Conservation (phyloP, 192 early-diverging fungal species). For the Powellomyces hirtus region DNA sequence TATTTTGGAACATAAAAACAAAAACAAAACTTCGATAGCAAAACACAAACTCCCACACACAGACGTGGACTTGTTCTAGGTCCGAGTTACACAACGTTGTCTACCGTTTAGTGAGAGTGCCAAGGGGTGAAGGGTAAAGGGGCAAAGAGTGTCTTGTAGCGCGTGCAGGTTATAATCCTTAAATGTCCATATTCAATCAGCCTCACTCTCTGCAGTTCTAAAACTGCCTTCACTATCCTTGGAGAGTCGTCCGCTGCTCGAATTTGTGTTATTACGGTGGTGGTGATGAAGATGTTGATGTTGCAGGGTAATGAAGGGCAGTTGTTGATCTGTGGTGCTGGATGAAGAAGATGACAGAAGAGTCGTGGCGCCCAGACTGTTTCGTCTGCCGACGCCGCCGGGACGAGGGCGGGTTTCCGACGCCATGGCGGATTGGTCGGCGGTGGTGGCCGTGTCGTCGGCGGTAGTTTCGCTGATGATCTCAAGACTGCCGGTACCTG, state of each 20-base stretch:
- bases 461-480: neutral
- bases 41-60: too few species aligned
- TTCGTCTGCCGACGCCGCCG: neutral
- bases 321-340: neutral
- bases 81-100: too few species aligned
- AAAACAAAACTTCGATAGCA: neutral
- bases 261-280: too few species aligned
- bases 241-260: neutral
- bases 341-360: neutral
- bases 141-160: neutral
- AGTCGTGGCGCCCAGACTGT: too few species aligned
- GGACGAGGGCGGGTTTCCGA: neutral
- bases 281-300: neutral
- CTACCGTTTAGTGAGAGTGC: too few species aligned
- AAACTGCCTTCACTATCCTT: neutral
- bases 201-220: neutral
- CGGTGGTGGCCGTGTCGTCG: neutral
- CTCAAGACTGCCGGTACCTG: neutral
- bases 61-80: too few species aligned
- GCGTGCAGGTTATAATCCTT: neutral
- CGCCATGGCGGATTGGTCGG: neutral
- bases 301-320: neutral
- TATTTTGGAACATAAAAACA: too few species aligned
- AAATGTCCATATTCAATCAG: neutral
- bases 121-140: neutral